phyloP scores from a whole-genome alignment of 106 monocot species.

The Acorus calamus region DNA sequence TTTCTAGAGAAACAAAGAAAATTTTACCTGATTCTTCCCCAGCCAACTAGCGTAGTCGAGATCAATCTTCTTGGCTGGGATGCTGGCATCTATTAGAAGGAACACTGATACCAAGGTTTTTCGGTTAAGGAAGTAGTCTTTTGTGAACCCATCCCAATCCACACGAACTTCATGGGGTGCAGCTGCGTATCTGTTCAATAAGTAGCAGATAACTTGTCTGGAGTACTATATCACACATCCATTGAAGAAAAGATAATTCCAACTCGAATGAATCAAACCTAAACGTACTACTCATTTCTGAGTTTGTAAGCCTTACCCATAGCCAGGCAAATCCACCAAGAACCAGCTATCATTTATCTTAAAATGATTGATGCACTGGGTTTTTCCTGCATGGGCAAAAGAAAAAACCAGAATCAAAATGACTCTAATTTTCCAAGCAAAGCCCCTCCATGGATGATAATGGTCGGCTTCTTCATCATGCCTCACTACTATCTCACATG shows the following conservation, averaged over 20 bases:
- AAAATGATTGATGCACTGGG: conserved; percentile 96
- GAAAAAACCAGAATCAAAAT: too few relatives aligned
- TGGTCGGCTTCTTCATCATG: too few relatives aligned
- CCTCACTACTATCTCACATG: too few relatives aligned
- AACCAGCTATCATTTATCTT: conserved; percentile 93
- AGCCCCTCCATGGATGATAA: too few relatives aligned
- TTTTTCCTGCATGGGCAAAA: conserved; percentile 62
- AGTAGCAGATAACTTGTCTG: too few relatives aligned
- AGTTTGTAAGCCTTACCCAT: conserved; percentile 41
- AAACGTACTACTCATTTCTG: neutral
- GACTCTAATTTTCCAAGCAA: too few relatives aligned
- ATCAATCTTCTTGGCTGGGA: conserved; percentile 83
- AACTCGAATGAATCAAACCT: neutral
- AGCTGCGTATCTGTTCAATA: conserved; percentile 63
- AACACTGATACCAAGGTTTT: conserved; percentile 74
- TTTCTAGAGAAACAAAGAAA: neutral
- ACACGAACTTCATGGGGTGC: conserved; percentile 65
- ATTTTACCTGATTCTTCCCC: conserved; percentile 63
- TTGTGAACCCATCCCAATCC: conserved; percentile 82
- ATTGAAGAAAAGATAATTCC: neutral
- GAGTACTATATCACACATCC: neutral
- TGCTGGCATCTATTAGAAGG: conserved; percentile 83
- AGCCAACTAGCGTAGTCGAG: conserved; percentile 94
- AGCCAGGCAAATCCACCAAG: conserved; percentile 96
- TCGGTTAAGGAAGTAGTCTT: conserved; percentile 73